phyloP scores from a whole-genome alignment of 139 green algal species.

The Desmodesmus armatus region DNA sequence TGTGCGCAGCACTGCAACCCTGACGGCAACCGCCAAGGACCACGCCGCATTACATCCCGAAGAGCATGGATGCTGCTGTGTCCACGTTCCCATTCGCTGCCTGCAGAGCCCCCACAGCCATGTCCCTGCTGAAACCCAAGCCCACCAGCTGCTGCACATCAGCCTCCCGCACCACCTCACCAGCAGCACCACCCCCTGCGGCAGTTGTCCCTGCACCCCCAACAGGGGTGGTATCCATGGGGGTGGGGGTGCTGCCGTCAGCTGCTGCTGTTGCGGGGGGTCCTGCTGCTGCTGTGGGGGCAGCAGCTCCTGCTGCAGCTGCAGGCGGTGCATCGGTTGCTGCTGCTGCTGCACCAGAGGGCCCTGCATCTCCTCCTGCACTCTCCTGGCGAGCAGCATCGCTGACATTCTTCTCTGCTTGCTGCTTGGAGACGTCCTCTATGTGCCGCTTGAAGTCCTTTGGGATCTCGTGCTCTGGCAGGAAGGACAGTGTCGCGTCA shows the following conservation, averaged over 20 bases:
- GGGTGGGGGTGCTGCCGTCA: too few species aligned
- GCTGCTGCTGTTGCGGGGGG: not conserved
- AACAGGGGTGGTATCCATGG: too few species aligned
- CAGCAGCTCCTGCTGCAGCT: constrained; percentile 7
- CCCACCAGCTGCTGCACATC: constrained; percentile 70
- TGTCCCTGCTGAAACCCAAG: constrained; percentile 69
- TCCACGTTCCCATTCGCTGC: not conserved
- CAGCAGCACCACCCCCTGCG: not conserved
- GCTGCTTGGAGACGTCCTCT: constrained; percentile 48
- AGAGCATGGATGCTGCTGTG: constrained; percentile 68
- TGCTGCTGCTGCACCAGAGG: constrained; percentile 20
- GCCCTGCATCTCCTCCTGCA: not conserved
- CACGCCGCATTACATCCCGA: constrained; percentile 64
- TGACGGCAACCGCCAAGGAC: not conserved
- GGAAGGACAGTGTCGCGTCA: constrained; percentile 80
- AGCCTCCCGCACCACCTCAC: constrained; percentile 52
- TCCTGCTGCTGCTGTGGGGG: not conserved
- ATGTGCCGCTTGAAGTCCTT: constrained; percentile 57
- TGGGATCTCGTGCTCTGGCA: constrained; percentile 72
- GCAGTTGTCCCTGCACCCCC: constrained; percentile 37
- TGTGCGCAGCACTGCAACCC: too few species aligned
- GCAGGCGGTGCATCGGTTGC: constrained; percentile 7
- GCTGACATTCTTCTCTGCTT: constrained; percentile 51
- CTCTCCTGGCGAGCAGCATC: not conserved
- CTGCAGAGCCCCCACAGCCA: not conserved